phyloP scores from a whole-genome alignment of 164 flowering plant genomes.

The Annona cherimola region DNA sequence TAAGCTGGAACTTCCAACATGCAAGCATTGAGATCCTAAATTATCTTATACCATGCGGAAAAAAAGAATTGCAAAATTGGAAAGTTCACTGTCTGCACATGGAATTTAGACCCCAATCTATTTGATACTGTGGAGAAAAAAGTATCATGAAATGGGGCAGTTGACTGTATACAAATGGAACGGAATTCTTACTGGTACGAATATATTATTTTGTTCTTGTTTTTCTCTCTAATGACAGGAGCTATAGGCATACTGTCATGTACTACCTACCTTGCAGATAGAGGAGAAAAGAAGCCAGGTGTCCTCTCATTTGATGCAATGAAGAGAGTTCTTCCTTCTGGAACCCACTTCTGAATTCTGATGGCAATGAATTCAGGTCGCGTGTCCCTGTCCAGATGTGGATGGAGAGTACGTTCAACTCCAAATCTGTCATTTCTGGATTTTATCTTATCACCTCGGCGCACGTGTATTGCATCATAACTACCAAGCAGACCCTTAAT shows the following conservation, averaged over 20 bases:
- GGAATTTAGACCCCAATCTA: too few species aligned
- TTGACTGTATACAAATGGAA: background rate
- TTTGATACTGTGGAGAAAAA: too few species aligned
- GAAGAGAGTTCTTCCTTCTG: constrained; percentile 76
- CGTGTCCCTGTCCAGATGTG: constrained; percentile 94
- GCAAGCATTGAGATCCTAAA: too few species aligned
- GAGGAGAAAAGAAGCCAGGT: constrained; percentile 85
- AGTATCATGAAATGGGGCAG: too few species aligned
- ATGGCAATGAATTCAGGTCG: constrained; percentile 73
- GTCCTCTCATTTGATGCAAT: constrained; percentile 95
- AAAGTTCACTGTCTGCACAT: too few species aligned
- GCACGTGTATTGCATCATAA: constrained; percentile 94
- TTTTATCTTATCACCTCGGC: constrained; percentile 91
- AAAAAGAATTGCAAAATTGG: too few species aligned
- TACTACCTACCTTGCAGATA: constrained; percentile 58
- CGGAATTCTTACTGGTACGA: background rate
- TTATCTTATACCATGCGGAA: too few species aligned
- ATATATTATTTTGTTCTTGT: background rate
- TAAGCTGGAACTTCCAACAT: too few species aligned
- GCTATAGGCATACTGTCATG: background rate
- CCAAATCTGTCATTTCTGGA: constrained; percentile 89
- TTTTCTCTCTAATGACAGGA: background rate
- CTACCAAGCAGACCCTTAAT: constrained; percentile 76
- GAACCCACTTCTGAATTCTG: constrained; percentile 76
- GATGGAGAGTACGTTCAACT: constrained; percentile 60